These are phyloP conservation scores for Lactifluus piperatus DNA, from an alignment of 768 basidiomycete genomes.

Conservation along the genomic window DNA sequence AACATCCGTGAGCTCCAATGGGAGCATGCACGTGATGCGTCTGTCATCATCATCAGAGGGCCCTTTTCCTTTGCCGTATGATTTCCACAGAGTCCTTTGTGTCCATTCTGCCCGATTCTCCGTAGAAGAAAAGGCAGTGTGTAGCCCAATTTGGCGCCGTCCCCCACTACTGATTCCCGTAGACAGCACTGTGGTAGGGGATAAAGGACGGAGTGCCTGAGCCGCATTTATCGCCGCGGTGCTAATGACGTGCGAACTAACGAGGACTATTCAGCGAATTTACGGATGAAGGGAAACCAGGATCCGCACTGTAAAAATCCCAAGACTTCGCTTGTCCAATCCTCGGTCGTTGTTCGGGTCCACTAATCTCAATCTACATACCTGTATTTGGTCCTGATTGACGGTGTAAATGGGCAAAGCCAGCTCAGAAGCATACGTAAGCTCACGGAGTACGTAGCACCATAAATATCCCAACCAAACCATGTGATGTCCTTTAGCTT, in stretches of 20 bases:
- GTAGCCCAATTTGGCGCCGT: constrained; percentile 3
- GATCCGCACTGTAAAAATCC: constrained; percentile 9
- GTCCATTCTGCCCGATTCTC: constrained; percentile 16
- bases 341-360: constrained; percentile 22
- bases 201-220: constrained; percentile 10
- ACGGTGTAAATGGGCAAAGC: neutral
- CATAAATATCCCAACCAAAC: constrained; percentile 17
- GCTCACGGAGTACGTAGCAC: constrained; percentile 20
- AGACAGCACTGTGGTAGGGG: constrained; percentile 19
- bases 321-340: neutral
- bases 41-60: neutral
- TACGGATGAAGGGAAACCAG: neutral
- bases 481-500: constrained; percentile 9
- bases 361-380: constrained; percentile 15
- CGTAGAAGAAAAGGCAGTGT: neutral
- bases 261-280: neutral
- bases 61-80: constrained; percentile 4
- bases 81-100: constrained; percentile 25
- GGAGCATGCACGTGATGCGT: constrained; percentile 26
- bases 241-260: constrained; percentile 16
- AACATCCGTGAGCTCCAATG: constrained; percentile 49
- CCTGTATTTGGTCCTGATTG: constrained; percentile 21
- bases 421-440: neutral
- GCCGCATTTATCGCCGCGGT: constrained; percentile 1
- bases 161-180: constrained; percentile 18